A percentile compares a stretch with the other conserved stretches of the same genome.
These are phyloP conservation scores for Pichia sp. DNA, from an alignment of 1,139 yeast genomes.

Conservation along the genomic window DNA sequence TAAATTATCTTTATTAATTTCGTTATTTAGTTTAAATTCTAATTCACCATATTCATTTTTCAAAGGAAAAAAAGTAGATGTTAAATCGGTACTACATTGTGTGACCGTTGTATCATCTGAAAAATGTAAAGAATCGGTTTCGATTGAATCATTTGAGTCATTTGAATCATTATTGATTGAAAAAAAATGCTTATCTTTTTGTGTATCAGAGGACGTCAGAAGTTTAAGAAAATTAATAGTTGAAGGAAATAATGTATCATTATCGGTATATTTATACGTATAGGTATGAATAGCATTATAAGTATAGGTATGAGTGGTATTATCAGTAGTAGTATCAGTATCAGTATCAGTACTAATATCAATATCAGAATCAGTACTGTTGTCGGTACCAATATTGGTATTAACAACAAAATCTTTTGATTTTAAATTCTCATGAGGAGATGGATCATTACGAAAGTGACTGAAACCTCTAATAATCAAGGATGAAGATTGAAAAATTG, in stretches of 20 bases:
- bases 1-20: conserved; percentile 4
- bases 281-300: too few species aligned
- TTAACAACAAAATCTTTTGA: too few species aligned
- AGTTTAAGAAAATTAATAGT: conserved; percentile 1
- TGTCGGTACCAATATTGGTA: not conserved
- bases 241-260: not conserved
- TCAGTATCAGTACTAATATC: too few species aligned
- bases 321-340: too few species aligned
- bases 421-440: too few species aligned
- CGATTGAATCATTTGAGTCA: too few species aligned
- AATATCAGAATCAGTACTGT: not conserved
- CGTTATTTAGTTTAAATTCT: conserved; percentile 43
- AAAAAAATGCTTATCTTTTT: too few species aligned
- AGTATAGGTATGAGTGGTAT: too few species aligned
- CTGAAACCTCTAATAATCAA: not conserved
- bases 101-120: conserved; percentile 6
- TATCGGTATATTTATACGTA: not conserved
- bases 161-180: not conserved
- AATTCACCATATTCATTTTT: conserved; percentile 51
- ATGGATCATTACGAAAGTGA: too few species aligned
- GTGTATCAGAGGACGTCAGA: not conserved
- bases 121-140: not conserved
- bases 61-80: conserved; percentile 45
- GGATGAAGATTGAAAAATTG: conserved; percentile 3
- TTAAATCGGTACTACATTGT: conserved; percentile 44